Conservation (phyloP, 1,139 yeast species). For the Lodderomyces metapsilosis region DNA sequence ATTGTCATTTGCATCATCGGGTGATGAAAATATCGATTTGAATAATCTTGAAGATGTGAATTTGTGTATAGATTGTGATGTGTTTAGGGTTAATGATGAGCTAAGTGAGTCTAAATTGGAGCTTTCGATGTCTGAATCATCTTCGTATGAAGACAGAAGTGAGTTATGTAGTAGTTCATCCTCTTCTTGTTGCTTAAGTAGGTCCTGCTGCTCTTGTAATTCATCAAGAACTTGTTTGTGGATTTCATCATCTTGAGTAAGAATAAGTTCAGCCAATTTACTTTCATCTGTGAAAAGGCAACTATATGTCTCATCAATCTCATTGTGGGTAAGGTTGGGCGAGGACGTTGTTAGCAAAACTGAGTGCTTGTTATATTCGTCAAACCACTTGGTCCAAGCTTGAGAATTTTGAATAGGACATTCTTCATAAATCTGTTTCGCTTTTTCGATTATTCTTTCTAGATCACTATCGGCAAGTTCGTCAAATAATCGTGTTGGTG, state of each 20-base stretch:
- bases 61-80: conserved; percentile 32
- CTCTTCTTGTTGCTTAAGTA: conserved; percentile 19
- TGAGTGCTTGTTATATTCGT: conserved; percentile 26
- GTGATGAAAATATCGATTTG: conserved; percentile 25
- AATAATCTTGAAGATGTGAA: conserved; percentile 34
- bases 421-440: conserved; percentile 28
- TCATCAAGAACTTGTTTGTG: conserved; percentile 23
- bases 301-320: conserved; percentile 4
- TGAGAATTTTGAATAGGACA: conserved; percentile 24
- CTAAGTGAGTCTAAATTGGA: conserved; percentile 32
- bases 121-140: conserved; percentile 16
- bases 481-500: conserved; percentile 33
- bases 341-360: conserved; percentile 26
- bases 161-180: conserved; percentile 23
- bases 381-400: conserved; percentile 39
- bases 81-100: conserved; percentile 37
- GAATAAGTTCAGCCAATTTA: conserved; percentile 18
- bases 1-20: conserved; percentile 9
- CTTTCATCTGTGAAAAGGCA: conserved; percentile 8
- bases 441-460: conserved; percentile 33
- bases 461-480: conserved; percentile 32
- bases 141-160: conserved; percentile 10
- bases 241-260: conserved; percentile 34
- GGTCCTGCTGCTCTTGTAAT: conserved; percentile 17
- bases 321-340: not conserved